Base-by-base conservation (phyloP, 2,329 filamentous ascomycete species). In the Thelonectria discophora region DNA sequence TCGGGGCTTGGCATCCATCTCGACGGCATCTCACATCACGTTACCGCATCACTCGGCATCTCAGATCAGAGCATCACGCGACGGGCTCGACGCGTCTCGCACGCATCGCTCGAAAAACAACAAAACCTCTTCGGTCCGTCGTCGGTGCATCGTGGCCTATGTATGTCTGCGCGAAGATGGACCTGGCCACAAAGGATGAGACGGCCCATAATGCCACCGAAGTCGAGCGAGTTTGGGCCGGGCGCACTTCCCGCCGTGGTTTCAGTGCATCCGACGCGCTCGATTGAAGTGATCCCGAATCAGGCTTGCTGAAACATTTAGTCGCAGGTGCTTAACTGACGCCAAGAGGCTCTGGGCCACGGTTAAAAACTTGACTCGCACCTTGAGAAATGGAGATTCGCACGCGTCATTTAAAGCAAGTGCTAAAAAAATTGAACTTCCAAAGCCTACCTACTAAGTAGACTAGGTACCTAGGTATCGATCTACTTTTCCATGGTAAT, bases 151-250 rank as follows among this genome's bases (percentile, higher is more conserved):
- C 18, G 39, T 12, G 39, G 39, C 17, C 39, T n/a, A 24, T 24
- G 21, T 17, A 42, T 42, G 39, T 42, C 17, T 9, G 9, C n/a
- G 17, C 13, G 6, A 46, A 18, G n/a, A 21, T n/a, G 18, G 42
- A 46, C 12, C 17, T 18, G 17, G 18, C 18, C 18, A 46, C 11
- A 18, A 46, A 15, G 21, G 6, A 46, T 18, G 21, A 46, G 9
- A 5, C 42, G 42, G 42, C 42, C 42, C 42, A 46, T 46, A 46
- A 46, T 46, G 42, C 12, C 42, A 46, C 42, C 42, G 42, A 46
- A 18, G 11, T 46, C 18, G 18, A 46, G 42, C 42, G 42, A 46
- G 20, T 46, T 46, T 21, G 21, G 42, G 21, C 42, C 42, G 42
- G 18, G 18, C 42, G 42, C 39, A 17, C n/a, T 42, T 9, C 6